These are phyloP conservation scores for Penstemon newberryi DNA, from an alignment of 257 asterid genomes.

Conservation along the genomic window DNA sequence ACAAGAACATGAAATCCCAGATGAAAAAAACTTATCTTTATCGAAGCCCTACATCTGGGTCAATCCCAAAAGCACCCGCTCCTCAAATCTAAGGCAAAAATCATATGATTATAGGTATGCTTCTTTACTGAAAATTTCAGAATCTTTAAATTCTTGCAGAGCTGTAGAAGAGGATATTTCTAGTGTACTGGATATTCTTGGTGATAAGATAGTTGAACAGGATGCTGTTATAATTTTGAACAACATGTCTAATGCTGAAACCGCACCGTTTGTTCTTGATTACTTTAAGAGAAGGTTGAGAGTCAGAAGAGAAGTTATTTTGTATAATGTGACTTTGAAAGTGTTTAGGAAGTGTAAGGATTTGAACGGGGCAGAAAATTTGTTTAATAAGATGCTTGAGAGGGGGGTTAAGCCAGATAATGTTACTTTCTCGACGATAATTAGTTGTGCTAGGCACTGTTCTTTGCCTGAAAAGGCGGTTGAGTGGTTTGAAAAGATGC, in stretches of 20 bases:
- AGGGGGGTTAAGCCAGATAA: slow-evolving; percentile 79
- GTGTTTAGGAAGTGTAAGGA: slow-evolving; percentile 70
- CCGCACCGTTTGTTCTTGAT: slow-evolving; percentile 50
- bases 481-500: slow-evolving; percentile 87
- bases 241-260: slow-evolving; percentile 64
- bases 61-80: slow-evolving; percentile 74
- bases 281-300: slow-evolving; percentile 49
- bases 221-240: slow-evolving; percentile 71
- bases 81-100: slow-evolving; percentile 48
- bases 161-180: slow-evolving; percentile 46
- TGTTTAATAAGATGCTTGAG: slow-evolving; percentile 69
- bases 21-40: slow-evolving; percentile 31
- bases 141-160: slow-evolving; percentile 54
- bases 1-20: slow-evolving; percentile 39
- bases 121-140: slow-evolving; percentile 52
- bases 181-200: slow-evolving; percentile 38
- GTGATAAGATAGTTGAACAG: slow-evolving; percentile 48
- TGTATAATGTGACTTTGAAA: slow-evolving; percentile 82
- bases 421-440: slow-evolving; percentile 76
- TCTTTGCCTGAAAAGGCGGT: slow-evolving; percentile 74
- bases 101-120: slow-evolving; percentile 65
- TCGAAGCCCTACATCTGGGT: slow-evolving; percentile 69
- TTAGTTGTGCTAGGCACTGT: slow-evolving; percentile 83
- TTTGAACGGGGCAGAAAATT: slow-evolving; percentile 50
- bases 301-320: slow-evolving; percentile 43